Base-by-base conservation (phyloP, 2,329 filamentous ascomycete genomes). In the Ampelomyces quisqualis region DNA sequence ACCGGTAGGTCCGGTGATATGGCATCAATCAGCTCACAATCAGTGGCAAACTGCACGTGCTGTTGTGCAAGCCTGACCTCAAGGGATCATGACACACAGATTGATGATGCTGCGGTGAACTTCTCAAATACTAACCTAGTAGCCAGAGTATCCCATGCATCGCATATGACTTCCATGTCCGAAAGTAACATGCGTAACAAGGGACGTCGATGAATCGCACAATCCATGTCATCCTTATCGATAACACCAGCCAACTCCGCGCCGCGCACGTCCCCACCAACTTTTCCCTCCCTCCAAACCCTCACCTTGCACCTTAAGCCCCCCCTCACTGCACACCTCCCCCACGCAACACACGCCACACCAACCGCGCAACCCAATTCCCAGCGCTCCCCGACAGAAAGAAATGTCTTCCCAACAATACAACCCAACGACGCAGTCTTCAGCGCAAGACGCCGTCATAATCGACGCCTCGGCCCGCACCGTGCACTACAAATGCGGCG, bases 401-500 rank as follows among this genome's bases (percentile, higher is more conserved):
- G 32, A 38, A 32, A 40, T 40, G 38, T 40, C 38, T 18, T 7
- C 34, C 23, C 22, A 34, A 28, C 17, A 13, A 20, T 40, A 39
- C 31, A 36, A 24, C 26, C 30, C 32, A 13, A 15, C 34, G n/a
- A 18, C 40, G 14, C 40, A 39, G 27, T 32, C 28, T 9, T 32
- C 32, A 10, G 36, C 10, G 23, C 28, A 28, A 28, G n/a, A n/a
- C n/a, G n/a, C n/a, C n/a, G n/a, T n/a, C n/a, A n/a, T n/a, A n/a
- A 47, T 60, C 57, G 70, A 72, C 54, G 65, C 72, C 55, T 69
- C 62, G 18, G 64, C 65, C 47, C 70, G 71, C 55, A 70, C 71
- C 31, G 73, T 77, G 13, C 62, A 69, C 47, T 77, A 77, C 67
- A 65, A 72, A 23, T 95, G 88, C 75, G 89, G 88, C 65, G 88